Base-by-base conservation (phyloP, 176 grass and related monocot species). In the Hyparrhenia diplandra region DNA sequence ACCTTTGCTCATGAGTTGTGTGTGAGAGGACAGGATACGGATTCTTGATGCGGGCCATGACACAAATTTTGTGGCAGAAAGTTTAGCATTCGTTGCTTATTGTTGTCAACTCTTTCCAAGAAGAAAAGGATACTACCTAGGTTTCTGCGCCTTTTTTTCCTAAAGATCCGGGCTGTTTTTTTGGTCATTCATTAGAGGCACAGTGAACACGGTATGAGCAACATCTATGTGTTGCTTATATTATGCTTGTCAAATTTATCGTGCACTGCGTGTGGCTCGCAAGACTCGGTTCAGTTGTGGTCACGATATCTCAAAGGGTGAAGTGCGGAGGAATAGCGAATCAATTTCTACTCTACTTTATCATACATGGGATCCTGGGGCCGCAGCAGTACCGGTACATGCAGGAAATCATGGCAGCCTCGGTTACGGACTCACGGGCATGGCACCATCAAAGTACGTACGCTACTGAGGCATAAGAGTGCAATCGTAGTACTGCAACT, bases 31-130 rank as follows among this genome's bases (percentile, higher is more conserved):
- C 43, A n/a, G 35, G 6, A 49, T 2, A 58, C 60, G 4, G 64
- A 36, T 72, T 66, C 27, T 82, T 23, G 47, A 63, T 32, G n/a
- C 29, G n/a, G 41, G 7, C 70, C 55, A 25, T 41, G 23, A 2
- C 30, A 61, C 82, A 42, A 64, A 84, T 64, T 80, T 85, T 71
- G 42, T 20, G 87, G 62, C 71, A 66, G 29, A 27, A 85, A 85
- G 71, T 62, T n/a, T 71, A 89, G 82, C 34, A 71, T 28, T 28
- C 40, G 68, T 71, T 46, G 68, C 68, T 71, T 71, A 71, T 45
- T 40, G 12, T 28, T 27, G 68, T 27, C 68, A 45, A 71, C 68
- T 28, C 0, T 43, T 71, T n/a, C 68, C 23, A 12, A 24, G 11
- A 25, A 43, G 3, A 23, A 20, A 8, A 34, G 3, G 43, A n/a